Conservation (phyloP, 2,329 filamentous ascomycete species). For the Phialophora tarda region DNA sequence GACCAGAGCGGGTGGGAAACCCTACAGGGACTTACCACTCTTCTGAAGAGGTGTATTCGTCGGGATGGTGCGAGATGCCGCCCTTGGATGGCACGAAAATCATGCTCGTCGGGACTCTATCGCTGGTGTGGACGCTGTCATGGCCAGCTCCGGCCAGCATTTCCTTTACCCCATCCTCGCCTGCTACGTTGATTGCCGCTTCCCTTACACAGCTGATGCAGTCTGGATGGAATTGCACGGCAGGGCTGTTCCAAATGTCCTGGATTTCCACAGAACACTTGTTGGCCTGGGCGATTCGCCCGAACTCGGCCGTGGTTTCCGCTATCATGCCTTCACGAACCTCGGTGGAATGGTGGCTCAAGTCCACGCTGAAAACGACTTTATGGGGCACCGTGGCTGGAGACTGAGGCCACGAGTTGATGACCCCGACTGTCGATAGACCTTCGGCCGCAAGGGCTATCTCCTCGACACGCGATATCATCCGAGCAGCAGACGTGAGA, state of each 20-base stretch:
- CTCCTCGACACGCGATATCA: conserved; percentile 19
- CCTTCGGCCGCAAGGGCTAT: conserved; percentile 46
- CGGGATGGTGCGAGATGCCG: conserved; percentile 68
- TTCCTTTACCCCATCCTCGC: conserved; percentile 47
- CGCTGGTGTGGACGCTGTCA: conserved; percentile 67
- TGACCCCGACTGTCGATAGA: conserved; percentile 72
- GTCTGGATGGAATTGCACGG: conserved; percentile 67
- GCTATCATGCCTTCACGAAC: conserved; percentile 30
- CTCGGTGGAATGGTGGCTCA: conserved; percentile 33
- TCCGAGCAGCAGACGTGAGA: conserved; percentile 67
- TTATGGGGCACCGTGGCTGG: conserved; percentile 61
- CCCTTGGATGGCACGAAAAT: conserved; percentile 69
- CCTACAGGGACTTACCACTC: conserved; percentile 53
- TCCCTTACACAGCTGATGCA: conserved; percentile 69
- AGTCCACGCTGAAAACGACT: conserved; percentile 34
- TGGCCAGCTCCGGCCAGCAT: conserved; percentile 71
- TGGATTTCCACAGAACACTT: conserved; percentile 24
- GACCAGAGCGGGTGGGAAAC: background rate
- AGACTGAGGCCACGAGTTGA: conserved; percentile 67
- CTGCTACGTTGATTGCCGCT: conserved; percentile 60
- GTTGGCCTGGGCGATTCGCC: conserved; percentile 20
- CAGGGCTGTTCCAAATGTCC: conserved; percentile 45
- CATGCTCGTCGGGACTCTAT: conserved; percentile 68
- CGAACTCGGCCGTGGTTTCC: conserved; percentile 15
- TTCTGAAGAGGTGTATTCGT: conserved; percentile 65